A percentile compares a stretch with the other conserved stretches of the same genome.
These are phyloP conservation scores for Blepharisma japonicum DNA, from an alignment of 73 alveolate species.

Conservation along the genomic window DNA sequence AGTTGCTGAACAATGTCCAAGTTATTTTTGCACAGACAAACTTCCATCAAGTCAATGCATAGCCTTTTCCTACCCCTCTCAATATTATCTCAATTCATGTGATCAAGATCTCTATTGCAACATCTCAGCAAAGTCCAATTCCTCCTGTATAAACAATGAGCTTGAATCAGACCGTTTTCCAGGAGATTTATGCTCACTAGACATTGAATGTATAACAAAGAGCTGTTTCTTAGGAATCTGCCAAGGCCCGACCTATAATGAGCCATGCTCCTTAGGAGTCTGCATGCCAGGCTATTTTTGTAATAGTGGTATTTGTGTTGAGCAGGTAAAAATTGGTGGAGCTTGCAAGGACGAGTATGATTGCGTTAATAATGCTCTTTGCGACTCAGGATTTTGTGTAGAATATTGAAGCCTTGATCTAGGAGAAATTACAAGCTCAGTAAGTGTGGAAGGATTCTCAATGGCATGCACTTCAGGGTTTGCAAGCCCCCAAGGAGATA, in stretches of 20 bases:
- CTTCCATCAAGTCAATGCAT: no score
- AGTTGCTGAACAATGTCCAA: no score
- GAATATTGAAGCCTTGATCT: neutral
- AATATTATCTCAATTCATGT: no score
- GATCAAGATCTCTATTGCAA: no score
- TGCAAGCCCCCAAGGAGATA: neutral
- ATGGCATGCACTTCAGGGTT: constrained; percentile 16
- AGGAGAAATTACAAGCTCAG: neutral
- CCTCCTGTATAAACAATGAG: no score
- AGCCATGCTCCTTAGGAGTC: neutral
- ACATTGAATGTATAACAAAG: constrained; percentile 1
- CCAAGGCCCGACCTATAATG: neutral
- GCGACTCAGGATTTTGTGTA: constrained; percentile 4
- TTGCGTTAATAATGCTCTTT: neutral
- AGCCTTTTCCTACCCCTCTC: no score
- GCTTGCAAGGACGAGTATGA: neutral
- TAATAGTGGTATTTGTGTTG: neutral
- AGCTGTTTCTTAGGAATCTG: neutral
- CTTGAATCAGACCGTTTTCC: neutral
- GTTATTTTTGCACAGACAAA: no score
- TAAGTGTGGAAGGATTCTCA: neutral
- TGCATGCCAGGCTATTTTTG: constrained; percentile 8
- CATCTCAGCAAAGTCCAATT: no score
- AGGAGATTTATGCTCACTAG: constrained; percentile 6
- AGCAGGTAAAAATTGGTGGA: neutral